Evolutionary conservation across 352 stramenopile genomes (phyloP).

Genomic region (Pilasporangium apinafurcum): DNA sequence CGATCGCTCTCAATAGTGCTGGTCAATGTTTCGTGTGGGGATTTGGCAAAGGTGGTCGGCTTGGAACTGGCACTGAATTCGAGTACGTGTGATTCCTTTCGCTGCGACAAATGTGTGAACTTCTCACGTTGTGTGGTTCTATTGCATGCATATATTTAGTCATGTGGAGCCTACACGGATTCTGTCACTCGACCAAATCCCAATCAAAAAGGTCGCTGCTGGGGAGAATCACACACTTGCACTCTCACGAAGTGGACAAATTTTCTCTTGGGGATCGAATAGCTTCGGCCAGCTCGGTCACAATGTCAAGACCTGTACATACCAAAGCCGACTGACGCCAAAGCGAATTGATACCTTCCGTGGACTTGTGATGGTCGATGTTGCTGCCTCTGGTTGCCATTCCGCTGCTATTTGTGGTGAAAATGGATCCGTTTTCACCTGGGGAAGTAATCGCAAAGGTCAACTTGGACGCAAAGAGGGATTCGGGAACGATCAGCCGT

Average conservation of each 20-base stretch:
- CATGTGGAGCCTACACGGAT: slow-evolving; percentile 59
- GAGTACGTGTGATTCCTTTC: slow-evolving; percentile 33
- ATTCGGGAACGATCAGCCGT: slow-evolving; percentile 55
- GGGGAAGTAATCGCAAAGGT: slow-evolving; percentile 75
- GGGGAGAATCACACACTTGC: slow-evolving; percentile 80
- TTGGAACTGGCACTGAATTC: slow-evolving; percentile 72
- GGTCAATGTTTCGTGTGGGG: slow-evolving; percentile 78
- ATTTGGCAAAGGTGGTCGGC: slow-evolving; percentile 72
- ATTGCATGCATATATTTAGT: slow-evolving; percentile 9
- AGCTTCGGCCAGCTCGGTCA: slow-evolving; percentile 76
- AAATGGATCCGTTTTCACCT: slow-evolving; percentile 56
- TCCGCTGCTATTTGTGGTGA: slow-evolving; percentile 55
- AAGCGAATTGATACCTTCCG: slow-evolving; percentile 75
- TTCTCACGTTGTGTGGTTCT: not conserved
- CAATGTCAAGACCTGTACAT: slow-evolving; percentile 42
- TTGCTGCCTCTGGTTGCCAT: slow-evolving; percentile 66
- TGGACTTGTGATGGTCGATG: slow-evolving; percentile 39
- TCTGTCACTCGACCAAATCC: slow-evolving; percentile 35
- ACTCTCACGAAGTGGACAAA: slow-evolving; percentile 50
- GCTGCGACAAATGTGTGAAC: not conserved
- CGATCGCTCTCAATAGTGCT: slow-evolving; percentile 49
- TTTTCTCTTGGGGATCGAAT: slow-evolving; percentile 83
- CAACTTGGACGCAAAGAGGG: slow-evolving; percentile 77
- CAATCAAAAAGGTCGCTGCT: slow-evolving; percentile 58
- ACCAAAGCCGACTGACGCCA: slow-evolving; percentile 47